These are phyloP conservation scores for Neoarthrinium moseri DNA, from an alignment of 2,329 filamentous ascomycete genomes.

Conservation along the genomic window DNA sequence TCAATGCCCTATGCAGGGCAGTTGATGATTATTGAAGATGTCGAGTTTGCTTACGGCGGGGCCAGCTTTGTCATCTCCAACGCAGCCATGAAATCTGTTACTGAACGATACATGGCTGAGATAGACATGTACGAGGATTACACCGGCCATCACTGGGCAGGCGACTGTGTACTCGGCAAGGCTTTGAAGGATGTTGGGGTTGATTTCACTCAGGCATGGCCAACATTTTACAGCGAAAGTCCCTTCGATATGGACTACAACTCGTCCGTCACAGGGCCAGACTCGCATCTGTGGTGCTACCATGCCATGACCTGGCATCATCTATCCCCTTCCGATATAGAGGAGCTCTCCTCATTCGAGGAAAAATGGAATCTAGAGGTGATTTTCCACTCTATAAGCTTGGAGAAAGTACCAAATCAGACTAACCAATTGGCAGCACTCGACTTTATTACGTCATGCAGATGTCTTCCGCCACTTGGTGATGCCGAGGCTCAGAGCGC, in stretches of 20 bases:
- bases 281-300: slow-evolving; percentile 47
- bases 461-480: slow-evolving; percentile 26
- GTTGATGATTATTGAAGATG: slow-evolving; percentile 47
- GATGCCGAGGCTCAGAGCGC: slow-evolving; percentile 18
- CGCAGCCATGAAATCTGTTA: slow-evolving; percentile 42
- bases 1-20: slow-evolving; percentile 52
- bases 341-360: slow-evolving; percentile 43
- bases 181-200: slow-evolving; percentile 43
- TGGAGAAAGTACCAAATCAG: neutral
- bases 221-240: slow-evolving; percentile 37
- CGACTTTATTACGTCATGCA: slow-evolving; percentile 23
- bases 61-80: slow-evolving; percentile 52
- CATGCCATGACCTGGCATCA: slow-evolving; percentile 48
- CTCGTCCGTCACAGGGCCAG: slow-evolving; percentile 34
- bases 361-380: slow-evolving; percentile 30
- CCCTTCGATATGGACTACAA: slow-evolving; percentile 40
- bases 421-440: slow-evolving; percentile 13
- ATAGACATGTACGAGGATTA: slow-evolving; percentile 41
- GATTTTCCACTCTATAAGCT: neutral
- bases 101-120: slow-evolving; percentile 38
- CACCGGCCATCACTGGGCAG: slow-evolving; percentile 46
- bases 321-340: slow-evolving; percentile 37
- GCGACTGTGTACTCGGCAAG: slow-evolving; percentile 48
- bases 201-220: slow-evolving; percentile 42
- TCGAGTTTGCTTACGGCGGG: slow-evolving; percentile 52